Base-by-base conservation (phyloP, 2,329 filamentous ascomycete species). In the Xylaria sp. region DNA sequence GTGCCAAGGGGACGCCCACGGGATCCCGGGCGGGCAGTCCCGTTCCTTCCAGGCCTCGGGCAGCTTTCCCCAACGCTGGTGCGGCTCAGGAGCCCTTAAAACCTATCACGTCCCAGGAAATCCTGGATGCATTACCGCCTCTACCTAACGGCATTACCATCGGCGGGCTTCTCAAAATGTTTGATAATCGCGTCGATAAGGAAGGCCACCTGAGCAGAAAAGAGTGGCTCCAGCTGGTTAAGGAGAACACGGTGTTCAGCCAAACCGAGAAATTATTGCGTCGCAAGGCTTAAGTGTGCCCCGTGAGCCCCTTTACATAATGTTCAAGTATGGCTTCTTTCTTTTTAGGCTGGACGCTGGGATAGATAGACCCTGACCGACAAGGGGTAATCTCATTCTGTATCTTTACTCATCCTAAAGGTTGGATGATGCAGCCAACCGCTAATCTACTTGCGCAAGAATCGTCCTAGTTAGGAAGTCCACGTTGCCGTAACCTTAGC, bases 1-100 rank as follows among this genome's bases (percentile, higher is more conserved):
- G 81, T 25, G 78, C 82, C 31, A 81, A 78, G 59, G 83, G 81
- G 20, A 87, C 87, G 5, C 88, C 89, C 5, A 80, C 81, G 7
- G 87, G 83, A 17, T 92, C 89, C 9, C 83, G 90, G 67, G 85
- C 87, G 58, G 85, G 85, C 33, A 92, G 89, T 73, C 90, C 88
- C 73, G 82, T 78, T 65, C 79, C 86, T 62, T 70, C 78, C 69
- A 36, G 53, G 44, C 22, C 64, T 39, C 69, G 74, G 33, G 79
- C 83, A 38, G 68, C 73, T 31, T 80, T 81, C 38, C 76, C 81
- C 1, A 63, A 69, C 5, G 71, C 74, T 7, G 74, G 75, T 6
- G 6, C 65, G 22, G 39, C 54, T 20, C 65, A 65, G 38, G 63
- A 71, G 13, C 50, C 61, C 10, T 45, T 66, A 42, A 69, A 76